Evolutionary conservation across 2,329 filamentous ascomycete species (phyloP).

Genomic region (Furcasterigmium furcatum): DNA sequence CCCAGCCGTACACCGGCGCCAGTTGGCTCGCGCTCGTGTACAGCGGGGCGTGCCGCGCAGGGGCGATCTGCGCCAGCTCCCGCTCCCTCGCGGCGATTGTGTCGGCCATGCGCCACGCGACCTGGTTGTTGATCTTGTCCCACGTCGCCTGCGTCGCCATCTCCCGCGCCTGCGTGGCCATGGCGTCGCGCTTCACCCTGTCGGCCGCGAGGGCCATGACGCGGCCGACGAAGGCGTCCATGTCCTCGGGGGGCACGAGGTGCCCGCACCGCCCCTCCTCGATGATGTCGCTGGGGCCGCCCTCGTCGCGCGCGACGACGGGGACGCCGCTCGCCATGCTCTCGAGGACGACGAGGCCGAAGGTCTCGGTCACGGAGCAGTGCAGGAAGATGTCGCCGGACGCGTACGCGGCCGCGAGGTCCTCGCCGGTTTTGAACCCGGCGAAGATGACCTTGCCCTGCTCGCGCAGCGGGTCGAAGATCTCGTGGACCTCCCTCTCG

Average conservation of each 20-base stretch:
- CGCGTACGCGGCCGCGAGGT: slow-evolving; percentile 64
- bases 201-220: slow-evolving; percentile 48
- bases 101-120: slow-evolving; percentile 60
- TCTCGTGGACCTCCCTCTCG: slow-evolving; percentile 56
- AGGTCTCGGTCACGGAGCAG: slow-evolving; percentile 69
- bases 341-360: slow-evolving; percentile 68
- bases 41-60: slow-evolving; percentile 7
- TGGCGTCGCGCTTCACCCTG: slow-evolving; percentile 32
- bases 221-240: slow-evolving; percentile 54
- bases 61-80: slow-evolving; percentile 17
- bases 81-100: slow-evolving; percentile 43
- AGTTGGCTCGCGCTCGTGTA: slow-evolving; percentile 20
- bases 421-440: slow-evolving; percentile 59
- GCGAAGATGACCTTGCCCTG: slow-evolving; percentile 61
- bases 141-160: slow-evolving; percentile 64
- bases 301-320: slow-evolving; percentile 66
- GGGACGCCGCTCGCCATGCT: slow-evolving; percentile 69
- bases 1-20: slow-evolving; percentile 40
- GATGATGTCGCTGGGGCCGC: slow-evolving; percentile 67
- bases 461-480: slow-evolving; percentile 48
- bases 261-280: slow-evolving; percentile 57
- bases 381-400: slow-evolving; percentile 68
- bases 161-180: slow-evolving; percentile 45
- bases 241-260: slow-evolving; percentile 55
- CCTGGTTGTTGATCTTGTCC: slow-evolving; percentile 69